Conservation (phyloP, 257 asterid genomes). For the Nicotiana noctiflora region DNA sequence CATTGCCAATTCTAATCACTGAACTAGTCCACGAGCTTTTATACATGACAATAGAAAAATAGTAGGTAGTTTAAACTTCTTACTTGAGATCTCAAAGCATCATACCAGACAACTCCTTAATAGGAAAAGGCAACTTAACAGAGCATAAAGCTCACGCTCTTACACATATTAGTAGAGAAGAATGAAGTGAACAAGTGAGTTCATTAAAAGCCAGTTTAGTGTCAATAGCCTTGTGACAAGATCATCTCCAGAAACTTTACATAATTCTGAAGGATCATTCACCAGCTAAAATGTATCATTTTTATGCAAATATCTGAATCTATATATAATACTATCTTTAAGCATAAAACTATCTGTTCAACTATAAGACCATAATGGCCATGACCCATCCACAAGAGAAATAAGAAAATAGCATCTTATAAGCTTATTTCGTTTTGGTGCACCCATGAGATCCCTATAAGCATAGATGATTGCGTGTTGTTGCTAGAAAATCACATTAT, state of each 20-base stretch:
- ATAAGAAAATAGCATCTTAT: neutral
- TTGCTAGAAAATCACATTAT: no score
- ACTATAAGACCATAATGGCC: neutral
- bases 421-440: no score
- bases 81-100: constrained; percentile 2
- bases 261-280: neutral
- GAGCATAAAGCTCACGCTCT: neutral
- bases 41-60: neutral
- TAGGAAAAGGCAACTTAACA: neutral
- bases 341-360: constrained; percentile 2
- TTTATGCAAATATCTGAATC: neutral
- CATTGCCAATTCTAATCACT: neutral
- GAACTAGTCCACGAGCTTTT: neutral
- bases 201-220: neutral
- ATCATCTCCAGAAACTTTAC: neutral
- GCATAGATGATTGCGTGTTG: no score
- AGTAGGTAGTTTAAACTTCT: neutral
- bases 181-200: neutral
- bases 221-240: neutral
- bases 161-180: neutral
- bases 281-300: neutral
- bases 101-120: neutral
- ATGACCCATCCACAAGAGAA: neutral
- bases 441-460: no score
- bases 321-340: neutral